Percentiles rank a stretch among this genome's conserved stretches.
Evolutionary conservation across 352 stramenopile species (phyloP).

Genomic region (Phytophthora capsici): DNA sequence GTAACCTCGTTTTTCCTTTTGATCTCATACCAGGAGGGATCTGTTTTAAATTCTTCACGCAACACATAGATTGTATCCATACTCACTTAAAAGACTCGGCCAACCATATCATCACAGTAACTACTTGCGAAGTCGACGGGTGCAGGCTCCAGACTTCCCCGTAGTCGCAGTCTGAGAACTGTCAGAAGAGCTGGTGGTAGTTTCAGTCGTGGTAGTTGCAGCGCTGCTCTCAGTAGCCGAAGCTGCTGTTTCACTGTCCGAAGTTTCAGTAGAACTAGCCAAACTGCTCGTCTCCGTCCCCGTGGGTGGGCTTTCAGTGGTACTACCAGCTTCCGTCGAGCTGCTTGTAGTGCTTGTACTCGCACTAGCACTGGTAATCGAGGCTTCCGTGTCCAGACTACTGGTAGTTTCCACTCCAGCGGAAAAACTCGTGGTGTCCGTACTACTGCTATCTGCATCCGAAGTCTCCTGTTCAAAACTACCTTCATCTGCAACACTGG

Average conservation of each 20-base stretch:
- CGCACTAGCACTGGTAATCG: background rate
- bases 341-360: slow-evolving; percentile 1
- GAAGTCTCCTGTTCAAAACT: slow-evolving; percentile 9
- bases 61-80: too few relatives aligned
- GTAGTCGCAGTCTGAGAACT: slow-evolving; percentile 6
- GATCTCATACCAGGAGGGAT: too few relatives aligned
- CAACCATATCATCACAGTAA: background rate
- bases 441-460: slow-evolving; percentile 4
- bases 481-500: slow-evolving; percentile 16
- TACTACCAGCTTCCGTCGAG: background rate
- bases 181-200: background rate
- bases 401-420: background rate
- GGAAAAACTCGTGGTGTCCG: background rate
- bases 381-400: background rate
- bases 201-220: background rate
- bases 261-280: background rate
- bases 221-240: slow-evolving; percentile 7
- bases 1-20: too few relatives aligned
- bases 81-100: too few relatives aligned
- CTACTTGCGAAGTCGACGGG: slow-evolving; percentile 23
- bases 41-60: too few relatives aligned
- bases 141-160: slow-evolving; percentile 12
- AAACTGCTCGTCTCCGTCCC: background rate
- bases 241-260: background rate
- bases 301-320: slow-evolving; percentile 4